Conservation (phyloP, 2,329 filamentous ascomycete genomes). For the Neopestalotiopsis clavispora region DNA sequence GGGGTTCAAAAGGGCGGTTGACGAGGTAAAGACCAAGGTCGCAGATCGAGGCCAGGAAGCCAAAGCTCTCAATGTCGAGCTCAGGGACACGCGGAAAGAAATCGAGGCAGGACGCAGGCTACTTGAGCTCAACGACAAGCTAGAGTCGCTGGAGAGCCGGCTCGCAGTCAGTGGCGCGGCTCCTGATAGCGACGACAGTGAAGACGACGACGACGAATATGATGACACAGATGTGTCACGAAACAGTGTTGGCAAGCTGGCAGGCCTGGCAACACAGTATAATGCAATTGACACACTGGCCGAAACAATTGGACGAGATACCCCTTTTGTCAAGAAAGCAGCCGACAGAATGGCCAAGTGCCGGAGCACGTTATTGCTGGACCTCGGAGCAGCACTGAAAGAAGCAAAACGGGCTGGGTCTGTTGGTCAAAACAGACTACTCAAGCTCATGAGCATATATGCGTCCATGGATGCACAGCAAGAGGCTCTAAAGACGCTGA, state of each 20-base stretch:
- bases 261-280: constrained; percentile 51
- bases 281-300: constrained; percentile 46
- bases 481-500: constrained; percentile 57
- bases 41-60: constrained; percentile 68
- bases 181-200: constrained; percentile 39
- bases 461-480: constrained; percentile 55
- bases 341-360: constrained; percentile 58
- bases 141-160: constrained; percentile 66
- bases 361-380: constrained; percentile 61
- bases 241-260: constrained; percentile 53
- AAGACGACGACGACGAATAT: constrained; percentile 34
- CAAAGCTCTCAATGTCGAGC: constrained; percentile 65
- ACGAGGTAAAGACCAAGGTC: constrained; percentile 72
- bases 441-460: constrained; percentile 60
- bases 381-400: constrained; percentile 54
- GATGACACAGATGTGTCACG: constrained; percentile 42
- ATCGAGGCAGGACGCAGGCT: constrained; percentile 67
- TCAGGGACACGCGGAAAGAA: constrained; percentile 64
- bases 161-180: constrained; percentile 58
- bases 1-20: constrained; percentile 83
- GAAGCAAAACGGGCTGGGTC: constrained; percentile 47
- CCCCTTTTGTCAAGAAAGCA: constrained; percentile 55
- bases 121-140: constrained; percentile 68
- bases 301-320: constrained; percentile 49
- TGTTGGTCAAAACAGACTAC: constrained; percentile 48